Evolutionary conservation across 306 rosid species (phyloP).

Genomic region (Elaeagnus macrophylla): DNA sequence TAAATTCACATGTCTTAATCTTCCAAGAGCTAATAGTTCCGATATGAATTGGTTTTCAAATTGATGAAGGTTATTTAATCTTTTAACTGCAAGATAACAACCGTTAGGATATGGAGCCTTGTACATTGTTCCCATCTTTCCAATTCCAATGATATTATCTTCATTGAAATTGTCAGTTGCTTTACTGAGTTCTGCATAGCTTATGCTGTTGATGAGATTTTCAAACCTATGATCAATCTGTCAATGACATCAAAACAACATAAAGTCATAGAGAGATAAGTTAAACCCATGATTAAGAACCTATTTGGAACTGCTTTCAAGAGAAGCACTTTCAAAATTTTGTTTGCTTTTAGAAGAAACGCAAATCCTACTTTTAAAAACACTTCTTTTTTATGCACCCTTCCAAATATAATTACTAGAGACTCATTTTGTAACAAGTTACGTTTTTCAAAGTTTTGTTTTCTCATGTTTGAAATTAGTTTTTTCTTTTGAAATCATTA

Average conservation of each 20-base stretch:
- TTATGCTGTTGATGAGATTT: constrained; percentile 5
- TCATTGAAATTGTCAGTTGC: too few relatives aligned
- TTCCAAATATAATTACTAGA: too few relatives aligned
- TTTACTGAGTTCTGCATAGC: constrained; percentile 9
- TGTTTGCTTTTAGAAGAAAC: too few relatives aligned
- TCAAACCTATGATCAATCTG: constrained; percentile 13
- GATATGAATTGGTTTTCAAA: constrained; percentile 3
- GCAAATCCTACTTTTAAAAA: too few relatives aligned
- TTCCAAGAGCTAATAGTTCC: constrained; percentile 10
- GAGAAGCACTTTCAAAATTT: not conserved
- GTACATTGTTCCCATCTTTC: constrained; percentile 11
- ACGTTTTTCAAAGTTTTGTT: too few relatives aligned
- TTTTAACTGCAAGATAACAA: constrained; percentile 15
- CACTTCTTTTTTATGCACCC: too few relatives aligned
- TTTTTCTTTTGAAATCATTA: too few relatives aligned
- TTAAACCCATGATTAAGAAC: constrained; percentile 1
- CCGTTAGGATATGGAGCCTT: constrained; percentile 14
- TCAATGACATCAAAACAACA: constrained; percentile 2
- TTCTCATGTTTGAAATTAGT: too few relatives aligned
- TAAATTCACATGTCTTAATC: constrained; percentile 5
- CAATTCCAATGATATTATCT: constrained; percentile 20
- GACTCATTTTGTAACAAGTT: too few relatives aligned
- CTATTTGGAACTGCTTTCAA: constrained; percentile 12
- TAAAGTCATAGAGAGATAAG: constrained; percentile 14
- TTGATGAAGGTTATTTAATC: not conserved